Base-by-base conservation (phyloP, 2,329 filamentous ascomycete genomes). In the Tolypocladium sp. region DNA sequence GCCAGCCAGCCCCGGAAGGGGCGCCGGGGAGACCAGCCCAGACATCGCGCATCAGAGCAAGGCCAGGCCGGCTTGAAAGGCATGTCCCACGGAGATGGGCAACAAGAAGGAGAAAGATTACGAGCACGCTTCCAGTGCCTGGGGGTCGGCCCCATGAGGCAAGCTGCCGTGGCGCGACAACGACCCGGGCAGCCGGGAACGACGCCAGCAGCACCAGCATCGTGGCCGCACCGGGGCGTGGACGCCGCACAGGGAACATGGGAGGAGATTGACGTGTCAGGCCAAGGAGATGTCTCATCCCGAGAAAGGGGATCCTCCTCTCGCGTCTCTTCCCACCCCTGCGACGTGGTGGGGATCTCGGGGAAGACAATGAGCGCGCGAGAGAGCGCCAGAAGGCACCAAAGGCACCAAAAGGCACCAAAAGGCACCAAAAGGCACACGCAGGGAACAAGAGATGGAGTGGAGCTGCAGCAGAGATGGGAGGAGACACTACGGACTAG, bases 241-340 rank as follows among this genome's bases (percentile, higher is more conserved):
- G 25, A 17, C 42, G 17, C 35, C 41, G n/a, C 20, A 56, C 55
- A 57, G 54, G 52, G 35, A 61, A 62, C 56, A 60, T 59, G 61
- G 61, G 57, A 56, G 60, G 46, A 60, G 60, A 66, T 61, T 68
- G 67, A 66, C 65, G 61, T 65, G 66, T 66, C 64, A 63, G 62
- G 60, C 63, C 62, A 60, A 60, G 61, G 60, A 59, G 40, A 51
- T 67, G 66, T 69, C 68, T 69, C 63, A 67, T 63, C 62, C 63
- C 61, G 62, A 65, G 59, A 62, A 63, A 63, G 58, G 64, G 60
- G 57, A 60, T 58, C 55, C 56, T 57, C 38, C 55, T 60, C 58
- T 56, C 53, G 54, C 60, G 46, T 61, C 58, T 60, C 42, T 57
- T 58, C 42, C 49, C 61, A 60, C 55, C 58, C 58, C 59, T 58